phyloP scores from a whole-genome alignment of 2,329 filamentous ascomycete species.

The Elsinoe batatas region DNA sequence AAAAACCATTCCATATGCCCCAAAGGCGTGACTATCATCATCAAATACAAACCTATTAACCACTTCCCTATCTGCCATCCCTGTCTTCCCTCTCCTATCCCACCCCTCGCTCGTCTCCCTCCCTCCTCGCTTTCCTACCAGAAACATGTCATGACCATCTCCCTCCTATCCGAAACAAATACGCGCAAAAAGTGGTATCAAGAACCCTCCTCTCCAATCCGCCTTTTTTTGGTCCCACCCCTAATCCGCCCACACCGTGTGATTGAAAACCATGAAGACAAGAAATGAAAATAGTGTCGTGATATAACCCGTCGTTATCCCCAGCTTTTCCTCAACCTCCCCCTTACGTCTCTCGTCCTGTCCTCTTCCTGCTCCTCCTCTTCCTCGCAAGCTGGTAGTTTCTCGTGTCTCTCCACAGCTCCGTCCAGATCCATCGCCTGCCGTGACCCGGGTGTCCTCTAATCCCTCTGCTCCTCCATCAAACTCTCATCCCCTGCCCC shows the following conservation, averaged over 20 bases:
- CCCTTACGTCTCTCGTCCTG: neutral
- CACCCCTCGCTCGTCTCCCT: neutral
- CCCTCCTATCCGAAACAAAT: neutral
- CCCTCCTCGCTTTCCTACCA: neutral
- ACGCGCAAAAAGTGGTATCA: slow-evolving; percentile 1
- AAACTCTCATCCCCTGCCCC: slow-evolving; percentile 53
- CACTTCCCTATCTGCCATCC: neutral
- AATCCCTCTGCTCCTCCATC: slow-evolving; percentile 17
- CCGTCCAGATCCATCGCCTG: neutral
- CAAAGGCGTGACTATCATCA: too few relatives aligned
- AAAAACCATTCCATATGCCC: too few relatives aligned
- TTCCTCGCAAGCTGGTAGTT: neutral
- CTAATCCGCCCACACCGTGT: too few relatives aligned
- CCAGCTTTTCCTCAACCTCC: neutral
- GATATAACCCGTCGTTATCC: neutral
- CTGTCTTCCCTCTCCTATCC: neutral
- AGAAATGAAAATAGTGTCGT: neutral
- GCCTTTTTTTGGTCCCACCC: neutral
- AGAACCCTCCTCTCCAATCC: neutral
- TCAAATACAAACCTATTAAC: neutral
- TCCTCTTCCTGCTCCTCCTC: neutral
- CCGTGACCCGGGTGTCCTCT: neutral
- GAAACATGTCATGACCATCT: neutral
- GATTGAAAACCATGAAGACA: neutral
- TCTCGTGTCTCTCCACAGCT: neutral